Evolutionary conservation across 2,329 filamentous ascomycete genomes (phyloP).

Genomic region (Monascus ruber): DNA sequence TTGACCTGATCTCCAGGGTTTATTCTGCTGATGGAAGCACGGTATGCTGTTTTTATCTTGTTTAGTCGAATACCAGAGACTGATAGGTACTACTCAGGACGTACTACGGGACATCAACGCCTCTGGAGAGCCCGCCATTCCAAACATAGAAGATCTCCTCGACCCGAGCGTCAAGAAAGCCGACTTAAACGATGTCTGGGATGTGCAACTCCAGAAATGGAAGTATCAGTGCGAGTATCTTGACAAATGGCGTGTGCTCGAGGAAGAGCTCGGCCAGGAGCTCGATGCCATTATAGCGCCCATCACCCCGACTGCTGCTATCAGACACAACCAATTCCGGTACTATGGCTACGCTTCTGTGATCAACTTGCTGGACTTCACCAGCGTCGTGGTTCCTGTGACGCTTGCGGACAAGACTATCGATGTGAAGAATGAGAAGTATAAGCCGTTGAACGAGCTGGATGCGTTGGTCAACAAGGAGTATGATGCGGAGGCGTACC

Average conservation of each 20-base stretch:
- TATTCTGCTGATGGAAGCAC: slow-evolving; percentile 20
- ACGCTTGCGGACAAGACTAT: slow-evolving; percentile 31
- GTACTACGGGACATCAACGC: slow-evolving; percentile 13
- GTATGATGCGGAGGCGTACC: slow-evolving; percentile 36
- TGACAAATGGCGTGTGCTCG: slow-evolving; percentile 12
- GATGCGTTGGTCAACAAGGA: slow-evolving; percentile 34
- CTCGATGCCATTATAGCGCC: slow-evolving; percentile 31
- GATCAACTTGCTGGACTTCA: slow-evolving; percentile 31
- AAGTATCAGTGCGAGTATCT: slow-evolving; percentile 25
- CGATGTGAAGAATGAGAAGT: slow-evolving; percentile 20
- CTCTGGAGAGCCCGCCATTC: slow-evolving; percentile 28
- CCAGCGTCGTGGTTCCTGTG: slow-evolving; percentile 35
- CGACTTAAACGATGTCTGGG: slow-evolving; percentile 15
- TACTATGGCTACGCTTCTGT: slow-evolving; percentile 29
- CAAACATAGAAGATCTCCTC: slow-evolving; percentile 20
- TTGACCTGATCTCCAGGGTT: slow-evolving; percentile 14
- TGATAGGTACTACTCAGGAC: slow-evolving; percentile 10
- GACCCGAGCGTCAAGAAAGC: slow-evolving; percentile 10
- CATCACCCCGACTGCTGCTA: slow-evolving; percentile 27
- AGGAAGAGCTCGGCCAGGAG: slow-evolving; percentile 10
- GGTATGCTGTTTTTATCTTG: slow-evolving; percentile 6
- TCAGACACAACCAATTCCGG: slow-evolving; percentile 25
- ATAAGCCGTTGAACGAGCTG: slow-evolving; percentile 28
- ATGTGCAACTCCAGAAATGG: slow-evolving; percentile 23
- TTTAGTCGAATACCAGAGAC: neutral